phyloP scores from a whole-genome alignment of 306 rosid genomes.

The Cyclanthera cordifolia region DNA sequence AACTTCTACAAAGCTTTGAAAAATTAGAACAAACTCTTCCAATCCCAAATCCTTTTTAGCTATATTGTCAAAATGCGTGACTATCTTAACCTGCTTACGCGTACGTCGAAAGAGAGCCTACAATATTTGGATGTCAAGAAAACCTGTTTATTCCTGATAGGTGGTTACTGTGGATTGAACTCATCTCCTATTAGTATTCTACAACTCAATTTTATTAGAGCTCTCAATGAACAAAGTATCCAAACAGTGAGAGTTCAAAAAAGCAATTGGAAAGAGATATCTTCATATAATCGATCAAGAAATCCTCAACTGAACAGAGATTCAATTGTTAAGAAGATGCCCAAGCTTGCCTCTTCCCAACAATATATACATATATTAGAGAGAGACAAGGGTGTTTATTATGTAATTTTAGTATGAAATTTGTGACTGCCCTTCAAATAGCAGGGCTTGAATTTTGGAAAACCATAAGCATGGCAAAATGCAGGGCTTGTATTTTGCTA shows the following conservation, averaged over 20 bases:
- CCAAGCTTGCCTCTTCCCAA: neutral
- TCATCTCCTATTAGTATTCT: neutral
- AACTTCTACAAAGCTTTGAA: neutral
- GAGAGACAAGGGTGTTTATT: neutral
- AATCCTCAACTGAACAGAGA: neutral
- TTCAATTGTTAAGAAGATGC: neutral
- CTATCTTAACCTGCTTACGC: no score
- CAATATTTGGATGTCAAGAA: no score
- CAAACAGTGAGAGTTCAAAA: neutral
- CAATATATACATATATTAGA: neutral
- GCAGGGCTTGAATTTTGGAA: neutral
- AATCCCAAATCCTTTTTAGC: neutral
- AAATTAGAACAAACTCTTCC: slow-evolving; percentile 1
- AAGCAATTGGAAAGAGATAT: neutral
- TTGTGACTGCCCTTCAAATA: neutral
- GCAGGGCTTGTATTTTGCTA: no score
- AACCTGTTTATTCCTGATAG: no score
- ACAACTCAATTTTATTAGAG: no score
- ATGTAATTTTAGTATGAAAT: neutral
- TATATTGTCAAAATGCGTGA: no score
- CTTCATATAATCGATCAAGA: neutral
- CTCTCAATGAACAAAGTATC: neutral
- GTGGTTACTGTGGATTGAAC: no score
- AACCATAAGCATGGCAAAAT: neutral
- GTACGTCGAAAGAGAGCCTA: no score